phyloP scores from a whole-genome alignment of 2,329 filamentous ascomycete species.

The Aplosporella prunicola region DNA sequence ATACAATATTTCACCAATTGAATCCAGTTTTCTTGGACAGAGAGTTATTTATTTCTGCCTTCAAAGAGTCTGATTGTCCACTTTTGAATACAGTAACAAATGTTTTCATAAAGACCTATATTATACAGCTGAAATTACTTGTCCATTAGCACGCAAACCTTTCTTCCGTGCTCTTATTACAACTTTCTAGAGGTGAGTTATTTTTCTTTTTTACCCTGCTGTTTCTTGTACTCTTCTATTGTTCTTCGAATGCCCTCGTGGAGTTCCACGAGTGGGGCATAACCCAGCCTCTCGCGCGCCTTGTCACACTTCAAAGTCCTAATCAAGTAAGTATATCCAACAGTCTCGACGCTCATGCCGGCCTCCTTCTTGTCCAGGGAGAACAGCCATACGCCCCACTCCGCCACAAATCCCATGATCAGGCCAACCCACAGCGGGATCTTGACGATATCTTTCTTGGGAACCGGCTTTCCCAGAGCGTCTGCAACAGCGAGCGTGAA shows the following conservation, averaged over 20 bases:
- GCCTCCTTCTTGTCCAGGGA: constrained; percentile 10
- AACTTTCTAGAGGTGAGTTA: too few relatives aligned
- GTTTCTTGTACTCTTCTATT: constrained; percentile 7
- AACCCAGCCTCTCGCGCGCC: constrained; percentile 9
- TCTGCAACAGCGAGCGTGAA: constrained; percentile 3
- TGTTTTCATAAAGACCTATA: too few relatives aligned
- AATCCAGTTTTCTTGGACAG: too few relatives aligned
- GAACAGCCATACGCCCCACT: constrained; percentile 12
- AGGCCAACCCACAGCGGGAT: constrained; percentile 8
- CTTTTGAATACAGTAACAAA: too few relatives aligned
- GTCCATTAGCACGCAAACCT: too few relatives aligned
- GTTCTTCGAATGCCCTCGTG: constrained; percentile 9
- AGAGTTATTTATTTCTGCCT: too few relatives aligned
- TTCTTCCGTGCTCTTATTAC: too few relatives aligned
- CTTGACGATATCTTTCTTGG: constrained; percentile 3
- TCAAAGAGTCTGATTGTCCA: too few relatives aligned
- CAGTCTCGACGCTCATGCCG: constrained; percentile 2
- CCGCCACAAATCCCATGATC: constrained; percentile 6
- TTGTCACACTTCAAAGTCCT: constrained; percentile 10
- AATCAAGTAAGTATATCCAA: constrained; percentile 9
- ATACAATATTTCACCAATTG: too few relatives aligned
- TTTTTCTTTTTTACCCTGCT: not conserved
- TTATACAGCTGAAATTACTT: too few relatives aligned
- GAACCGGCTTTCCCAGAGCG: constrained; percentile 6
- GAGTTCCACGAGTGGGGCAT: constrained; percentile 7